phyloP scores from a whole-genome alignment of 192 early-diverging fungal genomes.

The Rhizophagus prolifer region DNA sequence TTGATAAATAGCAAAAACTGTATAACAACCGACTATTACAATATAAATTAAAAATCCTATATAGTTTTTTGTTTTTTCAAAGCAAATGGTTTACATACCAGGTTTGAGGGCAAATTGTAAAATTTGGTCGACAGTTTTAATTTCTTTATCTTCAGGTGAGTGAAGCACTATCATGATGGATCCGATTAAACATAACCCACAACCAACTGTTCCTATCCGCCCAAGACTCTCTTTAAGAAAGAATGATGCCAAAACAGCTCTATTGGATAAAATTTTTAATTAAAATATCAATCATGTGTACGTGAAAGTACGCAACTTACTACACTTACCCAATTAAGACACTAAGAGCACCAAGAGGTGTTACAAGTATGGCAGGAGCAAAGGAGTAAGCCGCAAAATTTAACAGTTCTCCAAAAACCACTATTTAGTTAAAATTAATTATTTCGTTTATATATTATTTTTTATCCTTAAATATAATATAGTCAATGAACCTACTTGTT shows the following conservation, averaged over 20 bases:
- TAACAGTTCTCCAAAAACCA: conserved; percentile 89
- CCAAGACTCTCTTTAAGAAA: conserved; percentile 88
- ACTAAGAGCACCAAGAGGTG: conserved; percentile 88
- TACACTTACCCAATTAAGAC: conserved; percentile 75
- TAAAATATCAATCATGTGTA: neutral
- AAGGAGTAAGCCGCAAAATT: conserved; percentile 96
- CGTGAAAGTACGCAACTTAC: neutral
- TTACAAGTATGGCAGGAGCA: conserved; percentile 94
- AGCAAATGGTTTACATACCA: conserved; percentile 40
- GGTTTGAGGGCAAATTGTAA: conserved; percentile 76
- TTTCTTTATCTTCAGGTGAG: conserved; percentile 78
- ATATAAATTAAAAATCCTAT: conserved; percentile 82
- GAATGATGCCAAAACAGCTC: conserved; percentile 81
- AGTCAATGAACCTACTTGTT: conserved; percentile 57
- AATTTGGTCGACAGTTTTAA: conserved; percentile 82
- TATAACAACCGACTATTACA: conserved; percentile 59
- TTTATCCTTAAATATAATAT: neutral
- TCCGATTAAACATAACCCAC: conserved; percentile 85
- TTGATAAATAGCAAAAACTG: too few relatives aligned
- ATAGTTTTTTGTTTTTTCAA: too few relatives aligned
- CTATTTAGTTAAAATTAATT: conserved; percentile 40
- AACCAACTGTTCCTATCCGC: conserved; percentile 82
- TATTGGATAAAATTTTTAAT: conserved; percentile 22
- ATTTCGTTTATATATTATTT: conserved; percentile 16
- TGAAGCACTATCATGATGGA: conserved; percentile 87